These are phyloP conservation scores for Metschnikowia arizonensis DNA, from an alignment of 805 yeast genomes.

Conservation along the genomic window DNA sequence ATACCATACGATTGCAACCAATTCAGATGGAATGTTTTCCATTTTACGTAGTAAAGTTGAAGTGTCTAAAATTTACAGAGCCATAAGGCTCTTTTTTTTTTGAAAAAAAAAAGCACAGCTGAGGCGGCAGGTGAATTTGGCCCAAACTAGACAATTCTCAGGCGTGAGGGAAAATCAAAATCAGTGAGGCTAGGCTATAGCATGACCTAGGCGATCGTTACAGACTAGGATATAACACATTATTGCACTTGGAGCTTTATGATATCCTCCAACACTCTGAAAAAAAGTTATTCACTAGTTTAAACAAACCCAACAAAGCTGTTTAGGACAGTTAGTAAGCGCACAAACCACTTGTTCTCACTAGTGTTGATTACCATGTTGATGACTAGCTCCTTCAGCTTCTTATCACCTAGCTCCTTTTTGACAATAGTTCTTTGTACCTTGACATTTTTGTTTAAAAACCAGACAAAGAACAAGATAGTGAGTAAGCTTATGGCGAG, in stretches of 20 bases:
- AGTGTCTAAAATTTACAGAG: background rate
- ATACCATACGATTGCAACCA: background rate
- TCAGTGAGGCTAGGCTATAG: background rate
- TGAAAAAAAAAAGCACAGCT: background rate
- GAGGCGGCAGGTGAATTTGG: background rate
- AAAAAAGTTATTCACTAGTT: background rate
- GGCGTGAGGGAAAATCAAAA: background rate
- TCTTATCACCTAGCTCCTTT: slow-evolving; percentile 23
- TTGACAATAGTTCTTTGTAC: slow-evolving; percentile 39
- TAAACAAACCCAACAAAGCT: slow-evolving; percentile 42
- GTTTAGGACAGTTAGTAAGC: slow-evolving; percentile 34
- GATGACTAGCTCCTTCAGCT: slow-evolving; percentile 36
- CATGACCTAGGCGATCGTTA: background rate
- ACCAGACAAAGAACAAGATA: slow-evolving; percentile 39
- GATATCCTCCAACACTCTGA: slow-evolving; percentile 12
- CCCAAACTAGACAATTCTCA: background rate
- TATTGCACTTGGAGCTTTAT: background rate
- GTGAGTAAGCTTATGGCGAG: slow-evolving; percentile 35
- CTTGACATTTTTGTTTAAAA: slow-evolving; percentile 36
- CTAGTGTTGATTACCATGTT: slow-evolving; percentile 41
- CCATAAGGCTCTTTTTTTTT: background rate
- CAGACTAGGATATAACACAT: background rate
- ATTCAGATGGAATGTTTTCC: background rate
- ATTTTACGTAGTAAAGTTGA: background rate
- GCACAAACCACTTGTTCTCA: slow-evolving; percentile 43